A percentile compares a stretch with the other conserved stretches of the same genome.
Evolutionary conservation across 371 early-diverging fungal species (phyloP).

Genomic region (Smittium mucronatum): DNA sequence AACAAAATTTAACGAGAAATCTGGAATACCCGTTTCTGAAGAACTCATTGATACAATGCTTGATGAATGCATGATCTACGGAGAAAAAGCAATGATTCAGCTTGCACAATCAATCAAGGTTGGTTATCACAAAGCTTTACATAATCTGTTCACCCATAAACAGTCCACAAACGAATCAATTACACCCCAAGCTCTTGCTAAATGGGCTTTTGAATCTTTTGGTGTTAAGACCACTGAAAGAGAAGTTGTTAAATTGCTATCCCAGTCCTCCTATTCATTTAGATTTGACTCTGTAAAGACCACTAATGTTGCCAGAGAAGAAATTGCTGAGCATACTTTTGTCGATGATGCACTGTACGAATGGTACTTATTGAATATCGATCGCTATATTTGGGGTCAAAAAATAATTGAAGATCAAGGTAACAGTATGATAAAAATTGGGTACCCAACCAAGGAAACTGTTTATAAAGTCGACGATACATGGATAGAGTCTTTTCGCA

Average conservation of each 20-base stretch:
- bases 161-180: not conserved
- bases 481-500: not conserved
- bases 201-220: not conserved
- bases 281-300: not conserved
- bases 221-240: not conserved
- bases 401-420: not conserved
- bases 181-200: not conserved
- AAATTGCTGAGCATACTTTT: slow-evolving; percentile 12
- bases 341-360: slow-evolving; percentile 12
- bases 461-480: slow-evolving; percentile 4
- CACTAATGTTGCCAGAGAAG: not conserved
- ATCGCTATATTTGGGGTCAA: slow-evolving; percentile 1
- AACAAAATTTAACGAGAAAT: slow-evolving; percentile 2
- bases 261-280: slow-evolving; percentile 7
- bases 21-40: not conserved
- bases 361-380: slow-evolving; percentile 9
- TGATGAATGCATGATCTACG: not conserved
- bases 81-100: slow-evolving; percentile 1
- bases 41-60: slow-evolving; percentile 1
- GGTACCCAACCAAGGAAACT: slow-evolving; percentile 6
- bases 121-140: not conserved
- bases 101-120: not conserved
- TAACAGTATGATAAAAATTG: not conserved
- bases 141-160: not conserved
- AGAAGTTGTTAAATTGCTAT: slow-evolving; percentile 6